Percentiles rank a stretch among this genome's conserved stretches.
These are phyloP conservation scores for Pythium scleroteichum DNA, from an alignment of 352 stramenopile species.

Conservation along the genomic window DNA sequence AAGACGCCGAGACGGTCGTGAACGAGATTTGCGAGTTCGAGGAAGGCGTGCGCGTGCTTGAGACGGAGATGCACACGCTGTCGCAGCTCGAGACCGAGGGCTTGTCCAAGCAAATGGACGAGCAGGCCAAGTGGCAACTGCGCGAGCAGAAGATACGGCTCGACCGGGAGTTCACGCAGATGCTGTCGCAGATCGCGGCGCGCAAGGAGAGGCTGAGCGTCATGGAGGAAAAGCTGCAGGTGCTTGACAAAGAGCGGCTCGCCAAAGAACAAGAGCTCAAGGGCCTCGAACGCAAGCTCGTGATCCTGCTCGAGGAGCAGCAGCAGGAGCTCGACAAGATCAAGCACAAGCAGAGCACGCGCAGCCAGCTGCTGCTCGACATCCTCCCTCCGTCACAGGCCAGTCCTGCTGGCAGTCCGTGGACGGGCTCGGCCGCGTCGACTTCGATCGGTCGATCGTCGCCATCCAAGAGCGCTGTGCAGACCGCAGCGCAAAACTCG, in stretches of 20 bases:
- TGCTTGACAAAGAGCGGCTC: slow-evolving; percentile 85
- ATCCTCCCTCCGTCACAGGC: slow-evolving; percentile 28
- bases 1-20: slow-evolving; percentile 86
- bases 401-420: slow-evolving; percentile 26
- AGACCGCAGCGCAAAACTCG: slow-evolving; percentile 20
- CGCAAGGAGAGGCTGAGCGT: slow-evolving; percentile 87
- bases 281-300: slow-evolving; percentile 92
- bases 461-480: slow-evolving; percentile 17
- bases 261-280: slow-evolving; percentile 94
- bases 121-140: slow-evolving; percentile 83
- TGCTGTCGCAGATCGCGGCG: slow-evolving; percentile 93
- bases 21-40: slow-evolving; percentile 95
- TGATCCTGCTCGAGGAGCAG: slow-evolving; percentile 94
- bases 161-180: slow-evolving; percentile 93
- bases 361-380: slow-evolving; percentile 52
- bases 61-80: slow-evolving; percentile 93
- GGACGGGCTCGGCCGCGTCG: neutral
- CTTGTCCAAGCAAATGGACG: slow-evolving; percentile 72
- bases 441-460: slow-evolving; percentile 2
- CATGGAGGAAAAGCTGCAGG: slow-evolving; percentile 86
- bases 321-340: slow-evolving; percentile 89
- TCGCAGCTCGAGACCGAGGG: slow-evolving; percentile 91
- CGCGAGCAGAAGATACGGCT: slow-evolving; percentile 94
- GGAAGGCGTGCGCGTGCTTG: slow-evolving; percentile 87
- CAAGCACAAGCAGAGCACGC: slow-evolving; percentile 51